phyloP scores from a whole-genome alignment of 176 grass and related monocot species.

The Lolium rigidum region DNA sequence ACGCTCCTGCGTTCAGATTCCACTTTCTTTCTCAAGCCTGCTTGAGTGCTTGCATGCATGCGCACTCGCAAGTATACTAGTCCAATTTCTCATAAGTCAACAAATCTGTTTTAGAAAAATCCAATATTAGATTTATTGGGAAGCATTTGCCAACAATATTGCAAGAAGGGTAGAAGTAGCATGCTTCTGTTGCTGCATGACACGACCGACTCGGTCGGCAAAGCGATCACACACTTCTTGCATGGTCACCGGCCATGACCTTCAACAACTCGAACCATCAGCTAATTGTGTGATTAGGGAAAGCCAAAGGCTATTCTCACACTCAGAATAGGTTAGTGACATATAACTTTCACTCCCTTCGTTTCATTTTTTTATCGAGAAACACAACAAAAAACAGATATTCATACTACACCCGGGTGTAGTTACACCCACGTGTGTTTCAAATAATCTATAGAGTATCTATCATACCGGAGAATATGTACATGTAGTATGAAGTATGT shows the following conservation, averaged over 20 bases:
- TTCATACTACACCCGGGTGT: too few species aligned
- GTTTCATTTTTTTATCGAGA: too few species aligned
- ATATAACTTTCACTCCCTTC: too few species aligned
- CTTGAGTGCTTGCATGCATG: background rate
- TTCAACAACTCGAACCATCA: background rate
- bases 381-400: too few species aligned
- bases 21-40: background rate
- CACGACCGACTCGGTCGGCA: background rate
- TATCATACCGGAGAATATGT: too few species aligned
- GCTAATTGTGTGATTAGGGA: background rate
- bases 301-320: background rate
- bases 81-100: background rate
- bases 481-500: too few species aligned
- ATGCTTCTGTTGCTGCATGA: background rate
- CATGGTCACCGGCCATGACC: background rate
- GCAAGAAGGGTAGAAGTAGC: background rate
- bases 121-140: background rate
- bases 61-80: background rate
- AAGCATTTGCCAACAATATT: background rate
- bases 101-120: background rate
- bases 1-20: background rate
- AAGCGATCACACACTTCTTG: background rate
- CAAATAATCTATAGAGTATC: too few species aligned
- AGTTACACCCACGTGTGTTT: too few species aligned
- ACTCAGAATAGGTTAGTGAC: too few species aligned